phyloP scores from a whole-genome alignment of 2,329 filamentous ascomycete genomes.

The Verticillium nonalfalfae region DNA sequence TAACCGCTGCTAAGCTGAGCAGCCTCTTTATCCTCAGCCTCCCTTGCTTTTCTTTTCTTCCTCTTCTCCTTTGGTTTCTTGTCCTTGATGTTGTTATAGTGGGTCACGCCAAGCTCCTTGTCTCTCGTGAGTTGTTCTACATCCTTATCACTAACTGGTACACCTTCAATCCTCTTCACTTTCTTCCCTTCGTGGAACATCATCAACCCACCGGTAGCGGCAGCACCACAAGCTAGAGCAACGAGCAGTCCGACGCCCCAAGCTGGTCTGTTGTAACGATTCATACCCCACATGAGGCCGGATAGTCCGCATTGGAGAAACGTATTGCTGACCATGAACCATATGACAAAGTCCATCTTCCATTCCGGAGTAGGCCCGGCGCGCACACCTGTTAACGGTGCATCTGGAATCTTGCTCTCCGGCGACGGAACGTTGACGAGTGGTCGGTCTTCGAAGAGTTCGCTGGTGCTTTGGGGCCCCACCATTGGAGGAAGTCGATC shows the following conservation, averaged over 20 bases:
- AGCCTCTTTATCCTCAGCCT: background rate
- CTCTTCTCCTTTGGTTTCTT: constrained; percentile 40
- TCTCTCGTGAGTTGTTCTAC: constrained; percentile 42
- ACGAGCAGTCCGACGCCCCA: constrained; percentile 81
- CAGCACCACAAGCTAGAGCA: constrained; percentile 63
- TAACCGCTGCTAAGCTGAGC: background rate
- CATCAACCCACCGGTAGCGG: constrained; percentile 61
- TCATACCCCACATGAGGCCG: constrained; percentile 78
- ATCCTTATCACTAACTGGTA: constrained; percentile 54
- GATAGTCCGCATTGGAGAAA: constrained; percentile 68
- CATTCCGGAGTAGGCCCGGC: constrained; percentile 62
- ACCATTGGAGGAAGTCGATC: constrained; percentile 46
- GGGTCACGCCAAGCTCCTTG: constrained; percentile 47
- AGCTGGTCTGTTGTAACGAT: constrained; percentile 64
- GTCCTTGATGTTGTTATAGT: constrained; percentile 52
- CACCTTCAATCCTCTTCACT: constrained; percentile 66
- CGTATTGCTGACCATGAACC: constrained; percentile 74
- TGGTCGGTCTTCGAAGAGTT: constrained; percentile 26
- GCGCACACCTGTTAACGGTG: constrained; percentile 65
- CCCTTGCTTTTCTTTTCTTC: constrained; percentile 17
- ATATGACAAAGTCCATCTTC: constrained; percentile 76
- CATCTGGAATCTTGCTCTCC: constrained; percentile 52
- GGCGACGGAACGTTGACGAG: constrained; percentile 56
- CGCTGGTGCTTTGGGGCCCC: constrained; percentile 45
- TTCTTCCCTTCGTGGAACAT: constrained; percentile 66